A percentile compares a stretch with the other conserved stretches of the same genome.
Conservation (phyloP, 108 stramenopile species). For the Schizochytrium sp. region DNA sequence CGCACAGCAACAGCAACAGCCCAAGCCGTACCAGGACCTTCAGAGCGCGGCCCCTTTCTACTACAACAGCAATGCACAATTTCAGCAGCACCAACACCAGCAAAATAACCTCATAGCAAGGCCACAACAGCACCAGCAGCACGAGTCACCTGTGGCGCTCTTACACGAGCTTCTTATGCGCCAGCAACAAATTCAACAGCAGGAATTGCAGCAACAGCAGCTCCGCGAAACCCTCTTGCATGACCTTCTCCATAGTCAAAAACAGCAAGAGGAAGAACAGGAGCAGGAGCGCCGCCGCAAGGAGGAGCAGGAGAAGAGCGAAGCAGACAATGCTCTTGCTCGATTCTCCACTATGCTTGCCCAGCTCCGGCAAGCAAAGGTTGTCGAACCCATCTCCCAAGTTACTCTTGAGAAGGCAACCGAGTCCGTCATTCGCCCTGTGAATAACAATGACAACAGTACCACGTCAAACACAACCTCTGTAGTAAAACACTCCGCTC, state of each 20-base stretch:
- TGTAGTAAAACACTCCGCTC: background rate
- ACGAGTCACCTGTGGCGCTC: background rate
- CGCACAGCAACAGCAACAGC: background rate
- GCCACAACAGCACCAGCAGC: no score
- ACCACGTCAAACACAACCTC: background rate
- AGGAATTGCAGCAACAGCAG: conserved; percentile 1
- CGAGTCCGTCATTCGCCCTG: background rate
- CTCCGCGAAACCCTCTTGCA: background rate
- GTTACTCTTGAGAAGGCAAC: background rate
- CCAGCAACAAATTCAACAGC: background rate
- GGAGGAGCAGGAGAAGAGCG: background rate
- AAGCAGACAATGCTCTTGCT: background rate
- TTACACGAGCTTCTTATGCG: background rate
- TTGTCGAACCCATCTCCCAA: background rate
- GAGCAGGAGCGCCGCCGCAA: no score
- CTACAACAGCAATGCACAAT: background rate
- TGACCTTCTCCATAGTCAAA: background rate
- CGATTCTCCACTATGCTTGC: background rate
- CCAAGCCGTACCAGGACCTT: background rate
- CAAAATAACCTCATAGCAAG: background rate
- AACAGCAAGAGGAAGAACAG: no score
- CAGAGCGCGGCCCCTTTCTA: background rate
- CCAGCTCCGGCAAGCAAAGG: conserved; percentile 3
- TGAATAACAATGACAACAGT: background rate
- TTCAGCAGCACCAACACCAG: background rate